Evolutionary conservation across 148 eudicot species (phyloP), one percentile per base, ranked within the genome.

Genomic region (Rhododendron ferrugineum): DNA sequence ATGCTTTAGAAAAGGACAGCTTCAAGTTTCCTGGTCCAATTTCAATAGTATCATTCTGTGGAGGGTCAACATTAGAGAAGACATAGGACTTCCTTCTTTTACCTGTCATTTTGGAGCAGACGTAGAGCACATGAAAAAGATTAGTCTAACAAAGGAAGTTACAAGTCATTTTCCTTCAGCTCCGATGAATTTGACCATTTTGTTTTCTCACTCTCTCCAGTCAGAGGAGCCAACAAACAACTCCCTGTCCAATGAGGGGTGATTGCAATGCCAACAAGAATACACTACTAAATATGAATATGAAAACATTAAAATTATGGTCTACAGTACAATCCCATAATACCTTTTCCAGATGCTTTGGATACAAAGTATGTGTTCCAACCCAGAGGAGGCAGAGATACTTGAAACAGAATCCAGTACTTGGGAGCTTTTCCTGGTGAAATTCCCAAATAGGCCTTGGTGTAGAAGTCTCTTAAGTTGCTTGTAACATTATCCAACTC

Each of bases 361-460:
- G 94, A 91, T 84, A 94, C 88, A 89, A 94, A 93, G 84, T 93
- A 96, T n/a, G 98, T 96, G 88, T 87, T 92, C 96, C 95, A 94
- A 85, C 98, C 98, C 85, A 96, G 84, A 50, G 98, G 94, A 70
- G 93, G 94, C 82, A 96, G 88, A 82, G 95, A 91, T 87, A 89
- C 98, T 87, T 74, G 88, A 89, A 96, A 94, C 82, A 85, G 77
- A 82, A 96, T 92, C 98, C 98, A 96, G 86, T 88, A 96, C 86
- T 92, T 94, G 74, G 98, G 94, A 81, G 52, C 92, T 79, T 85
- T 36, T 36, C 80, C 40, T 6, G 91, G 86, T 62, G 96, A 87
- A 50, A 86, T 84, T 88, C 98, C 96, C 82, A 88, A 52, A 86
- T 96, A 96, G 74, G 98, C 98, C 87, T 89, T 79, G 4, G 90